Evolutionary conservation across 1,284 basidiomycete species (phyloP), one percentile per base, ranked within the genome.

Genomic region (Neolentinus lepideus): DNA sequence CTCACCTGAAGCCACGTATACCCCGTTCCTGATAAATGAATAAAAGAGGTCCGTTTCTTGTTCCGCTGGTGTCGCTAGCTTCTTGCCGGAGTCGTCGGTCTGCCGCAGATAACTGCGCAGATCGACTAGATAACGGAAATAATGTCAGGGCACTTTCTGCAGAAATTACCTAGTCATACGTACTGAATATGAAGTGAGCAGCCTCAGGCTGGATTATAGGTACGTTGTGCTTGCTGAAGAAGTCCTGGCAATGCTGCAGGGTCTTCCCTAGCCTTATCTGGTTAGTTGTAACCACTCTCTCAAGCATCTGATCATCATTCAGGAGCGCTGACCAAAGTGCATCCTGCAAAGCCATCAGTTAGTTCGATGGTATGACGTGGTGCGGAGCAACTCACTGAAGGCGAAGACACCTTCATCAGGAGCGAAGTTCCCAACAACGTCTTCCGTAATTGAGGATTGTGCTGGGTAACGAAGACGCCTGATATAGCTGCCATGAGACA

Each of bases 381-480:
- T 9, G 6, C 45, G 4, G 24, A 29, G 10, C 25, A 10, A 54
- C 52, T 45, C 36, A 54, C 52, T 16, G 52, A 4, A 46, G 52
- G 35, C n/a, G 52, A 54, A 11, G 35, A 43, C 4, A 54, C 38
- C 24, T 45, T 38, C n/a, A 45, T 54, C 9, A 43, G 33, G 3
- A 54, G 24, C 24, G 33, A 19, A 9, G 25, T 45, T 12, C 35
- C 52, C 16, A 22, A 16, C 3, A 54, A 45, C 2, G 35, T 45
- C 35, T 45, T 45, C 3, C 33, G 33, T n/a, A 54, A 22, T 9
- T 54, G n/a, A 3, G 52, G 38, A 27, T 54, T 38, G 24, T 54
- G 52, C 21, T 54, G 52, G 19, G 52, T 43, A 16, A 54, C 52
- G 12, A 54, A 11, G 33, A 31, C 26, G 4, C 51, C 51, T 52